Conservation (phyloP, 108 stramenopile species). For the Cyclostephanos tholiformis region DNA sequence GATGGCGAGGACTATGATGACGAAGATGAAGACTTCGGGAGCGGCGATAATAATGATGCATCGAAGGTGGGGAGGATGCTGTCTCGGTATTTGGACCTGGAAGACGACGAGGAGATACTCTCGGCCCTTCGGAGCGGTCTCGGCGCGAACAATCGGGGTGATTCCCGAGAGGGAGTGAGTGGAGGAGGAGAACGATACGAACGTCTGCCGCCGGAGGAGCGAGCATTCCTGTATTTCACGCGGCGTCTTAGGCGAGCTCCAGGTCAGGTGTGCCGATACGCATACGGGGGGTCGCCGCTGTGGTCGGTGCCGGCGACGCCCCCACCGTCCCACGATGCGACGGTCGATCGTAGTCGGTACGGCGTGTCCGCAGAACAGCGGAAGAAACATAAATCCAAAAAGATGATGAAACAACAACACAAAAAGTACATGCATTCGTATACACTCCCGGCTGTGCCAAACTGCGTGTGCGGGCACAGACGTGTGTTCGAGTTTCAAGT, state of each 20-base stretch:
- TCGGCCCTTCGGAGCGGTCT: constrained; percentile 52
- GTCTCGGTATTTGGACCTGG: constrained; percentile 79
- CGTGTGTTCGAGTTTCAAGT: constrained; percentile 76
- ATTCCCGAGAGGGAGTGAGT: constrained; percentile 1
- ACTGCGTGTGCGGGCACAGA: constrained; percentile 56
- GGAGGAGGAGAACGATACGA: constrained; percentile 71
- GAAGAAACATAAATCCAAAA: constrained; percentile 13
- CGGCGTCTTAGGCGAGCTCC: constrained; percentile 72
- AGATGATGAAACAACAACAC: not conserved
- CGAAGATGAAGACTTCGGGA: constrained; percentile 73
- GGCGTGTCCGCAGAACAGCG: not conserved
- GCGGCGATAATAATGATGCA: constrained; percentile 51
- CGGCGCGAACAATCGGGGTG: not conserved
- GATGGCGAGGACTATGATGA: constrained; percentile 47
- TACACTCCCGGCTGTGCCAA: constrained; percentile 42
- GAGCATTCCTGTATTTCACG: constrained; percentile 67
- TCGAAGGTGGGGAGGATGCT: constrained; percentile 77
- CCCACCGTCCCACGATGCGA: not conserved
- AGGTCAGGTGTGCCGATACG: constrained; percentile 80
- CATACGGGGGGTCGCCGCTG: constrained; percentile 73
- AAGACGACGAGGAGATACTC: constrained; percentile 83
- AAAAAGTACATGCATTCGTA: not conserved
- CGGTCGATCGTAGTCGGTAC: constrained; percentile 5
- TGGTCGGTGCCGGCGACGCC: constrained; percentile 76
- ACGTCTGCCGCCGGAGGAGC: constrained; percentile 68